A percentile compares a stretch with the other conserved stretches of the same genome.
Evolutionary conservation across 441 rosid species (phyloP).

Genomic region (Erysimum cheiri): DNA sequence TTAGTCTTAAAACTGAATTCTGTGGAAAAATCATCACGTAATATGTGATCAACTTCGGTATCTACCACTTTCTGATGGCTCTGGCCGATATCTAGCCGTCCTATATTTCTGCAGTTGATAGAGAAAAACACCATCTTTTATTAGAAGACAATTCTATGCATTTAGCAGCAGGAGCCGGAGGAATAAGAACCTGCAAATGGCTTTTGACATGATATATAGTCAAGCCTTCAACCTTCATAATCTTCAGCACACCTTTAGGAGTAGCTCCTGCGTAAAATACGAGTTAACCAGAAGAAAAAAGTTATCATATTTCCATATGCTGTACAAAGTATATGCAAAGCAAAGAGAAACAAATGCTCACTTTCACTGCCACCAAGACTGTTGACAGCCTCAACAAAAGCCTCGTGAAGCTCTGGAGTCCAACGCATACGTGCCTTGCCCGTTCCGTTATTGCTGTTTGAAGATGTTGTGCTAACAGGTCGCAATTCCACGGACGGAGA

Average conservation of each 20-base stretch:
- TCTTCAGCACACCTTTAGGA: conserved; percentile 92
- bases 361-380: conserved; percentile 96
- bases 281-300: conserved; percentile 37
- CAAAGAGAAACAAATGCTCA: conserved; percentile 45
- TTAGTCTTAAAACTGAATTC: background rate
- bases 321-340: background rate
- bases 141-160: conserved; percentile 38
- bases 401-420: conserved; percentile 95
- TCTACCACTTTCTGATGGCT: conserved; percentile 71
- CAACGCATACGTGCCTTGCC: conserved; percentile 95
- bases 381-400: conserved; percentile 91
- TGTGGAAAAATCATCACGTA: background rate
- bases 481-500: conserved; percentile 58
- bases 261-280: conserved; percentile 68
- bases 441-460: conserved; percentile 57
- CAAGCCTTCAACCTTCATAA: conserved; percentile 88
- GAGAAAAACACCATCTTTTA: conserved; percentile 40
- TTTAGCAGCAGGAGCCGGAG: background rate
- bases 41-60: background rate
- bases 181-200: conserved; percentile 74
- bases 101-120: conserved; percentile 70
- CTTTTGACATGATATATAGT: conserved; percentile 97
- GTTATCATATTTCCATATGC: conserved; percentile 15
- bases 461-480: conserved; percentile 56
- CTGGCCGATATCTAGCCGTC: conserved; percentile 86